Evolutionary conservation across 192 early-diverging fungal genomes (phyloP), one percentile per base, ranked within the genome.

Genomic region (Coemansia sp.): DNA sequence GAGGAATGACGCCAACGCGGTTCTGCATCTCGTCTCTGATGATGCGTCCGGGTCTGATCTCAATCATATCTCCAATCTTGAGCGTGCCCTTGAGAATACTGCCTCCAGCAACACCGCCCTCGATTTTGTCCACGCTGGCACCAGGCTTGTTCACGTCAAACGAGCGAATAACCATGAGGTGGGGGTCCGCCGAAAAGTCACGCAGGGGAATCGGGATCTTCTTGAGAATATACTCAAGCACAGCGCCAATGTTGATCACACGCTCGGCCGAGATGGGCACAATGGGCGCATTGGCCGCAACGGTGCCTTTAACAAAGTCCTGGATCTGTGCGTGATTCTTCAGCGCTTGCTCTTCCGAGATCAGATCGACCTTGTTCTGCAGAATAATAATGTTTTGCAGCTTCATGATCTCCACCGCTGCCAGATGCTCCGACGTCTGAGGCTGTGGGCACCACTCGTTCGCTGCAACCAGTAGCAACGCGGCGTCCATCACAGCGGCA

Each of bases 121-220:
- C 93, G 64, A 99, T 87, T 46, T 95, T 88, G 23, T 90, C 87
- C 30, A 98, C 91, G 83, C 96, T 95, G 26, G 91, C 89, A 76
- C 98, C 98, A 39, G 98, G 96, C 81, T 98, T 97, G 88, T 99
- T 99, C 68, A 99, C 94, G 77, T 99, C 96, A 66, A 99, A 99
- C 30, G 93, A 95, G 78, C 96, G 93, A 78, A 99, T 99, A 66
- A 99, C 95, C 77, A 98, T 98, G 62, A 99, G 85, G 39, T 92
- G 89, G 35, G 98, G 94, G 55, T 93, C 92, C 8, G 94, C 85
- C 26, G 93, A 84, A 73, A 98, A 99, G 80, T 98, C 96, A 62
- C 96, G 91, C 49, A 92, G 76, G 10, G 98, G 98, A 44, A 99
- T 88, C 19, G 96, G 98, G 60, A 99, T 96, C 66, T 91, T 90